A percentile compares a stretch with the other conserved stretches of the same genome.
phyloP scores from a whole-genome alignment of 495 filamentous ascomycete genomes.

The Neurospora sp. region DNA sequence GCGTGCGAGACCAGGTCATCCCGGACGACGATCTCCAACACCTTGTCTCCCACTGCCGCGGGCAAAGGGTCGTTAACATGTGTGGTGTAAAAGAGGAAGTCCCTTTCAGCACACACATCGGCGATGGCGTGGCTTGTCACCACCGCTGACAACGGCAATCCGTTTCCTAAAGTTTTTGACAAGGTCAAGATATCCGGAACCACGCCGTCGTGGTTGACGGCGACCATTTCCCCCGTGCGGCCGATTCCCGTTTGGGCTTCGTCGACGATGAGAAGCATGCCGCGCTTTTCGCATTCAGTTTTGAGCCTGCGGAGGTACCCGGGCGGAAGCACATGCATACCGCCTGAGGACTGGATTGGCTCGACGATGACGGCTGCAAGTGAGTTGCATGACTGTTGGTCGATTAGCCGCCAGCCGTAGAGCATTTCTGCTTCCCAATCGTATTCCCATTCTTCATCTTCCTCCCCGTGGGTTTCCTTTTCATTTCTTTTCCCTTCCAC shows the following conservation, averaged over 20 bases:
- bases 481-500: constrained; percentile 7
- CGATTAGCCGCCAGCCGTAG: constrained; percentile 43
- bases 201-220: constrained; percentile 36
- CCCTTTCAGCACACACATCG: constrained; percentile 22
- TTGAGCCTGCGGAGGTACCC: constrained; percentile 39
- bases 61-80: constrained; percentile 47
- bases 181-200: constrained; percentile 45
- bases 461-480: constrained; percentile 27
- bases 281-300: constrained; percentile 36
- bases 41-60: constrained; percentile 45
- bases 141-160: constrained; percentile 42
- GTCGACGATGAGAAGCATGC: constrained; percentile 46
- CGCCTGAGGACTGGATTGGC: constrained; percentile 42
- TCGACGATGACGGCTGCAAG: constrained; percentile 47
- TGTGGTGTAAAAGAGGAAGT: constrained; percentile 30
- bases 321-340: constrained; percentile 36
- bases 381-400: constrained; percentile 41
- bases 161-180: constrained; percentile 46
- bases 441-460: constrained; percentile 39
- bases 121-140: constrained; percentile 40
- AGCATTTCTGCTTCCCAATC: constrained; percentile 49
- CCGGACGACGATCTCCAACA: constrained; percentile 44
- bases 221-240: constrained; percentile 41
- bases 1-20: constrained; percentile 36
- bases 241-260: constrained; percentile 48